Evolutionary conservation across 768 basidiomycete genomes (phyloP), one percentile per base, ranked within the genome.

Genomic region (Myochromella boudieri): DNA sequence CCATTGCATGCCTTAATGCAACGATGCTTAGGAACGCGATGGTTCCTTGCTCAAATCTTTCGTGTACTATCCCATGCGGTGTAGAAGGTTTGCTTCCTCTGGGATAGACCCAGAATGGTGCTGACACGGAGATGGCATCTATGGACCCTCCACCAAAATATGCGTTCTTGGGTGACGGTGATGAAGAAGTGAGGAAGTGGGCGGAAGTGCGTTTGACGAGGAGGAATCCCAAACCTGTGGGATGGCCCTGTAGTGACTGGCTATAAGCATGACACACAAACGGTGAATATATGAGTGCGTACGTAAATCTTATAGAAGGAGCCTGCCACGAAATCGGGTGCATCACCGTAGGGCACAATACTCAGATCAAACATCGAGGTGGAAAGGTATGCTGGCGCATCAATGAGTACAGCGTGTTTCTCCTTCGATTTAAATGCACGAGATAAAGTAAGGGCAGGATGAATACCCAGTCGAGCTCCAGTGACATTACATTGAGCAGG

Each of bases 401-500:
- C 53, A 9, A 54, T 42, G 18, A 54, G 10, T 6, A 54, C 42
- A 5, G 42, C 48, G n/a, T 47, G 44, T 15, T 44, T 42, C 14
- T 17, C 15, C 8, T 11, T 38, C n/a, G 26, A 8, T 37, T 46
- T 42, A 26, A 17, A 28, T 27, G 8, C 32, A 6, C 41, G 34
- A 21, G 47, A 22, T 6, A 49, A 27, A 20, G 21, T 32, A 3
- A 36, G 31, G 17, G 53, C 45, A n/a, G 53, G 53, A 22, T 48
- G 48, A 12, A 54, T 25, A 33, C 53, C 53, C 1, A 54, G 49
- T 31, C 53, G 53, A 12, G 53, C 49, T 34, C 53, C 53, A 15
- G 53, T 54, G 25, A 54, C 53, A 17, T 54, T 54, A 21, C 53
- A 54, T 15, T 54, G 53, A 3, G 53, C 53, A 37, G 53, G 53